Conservation (phyloP, 2,329 filamentous ascomycete genomes). For the Fusarium pseudocircinatum region DNA sequence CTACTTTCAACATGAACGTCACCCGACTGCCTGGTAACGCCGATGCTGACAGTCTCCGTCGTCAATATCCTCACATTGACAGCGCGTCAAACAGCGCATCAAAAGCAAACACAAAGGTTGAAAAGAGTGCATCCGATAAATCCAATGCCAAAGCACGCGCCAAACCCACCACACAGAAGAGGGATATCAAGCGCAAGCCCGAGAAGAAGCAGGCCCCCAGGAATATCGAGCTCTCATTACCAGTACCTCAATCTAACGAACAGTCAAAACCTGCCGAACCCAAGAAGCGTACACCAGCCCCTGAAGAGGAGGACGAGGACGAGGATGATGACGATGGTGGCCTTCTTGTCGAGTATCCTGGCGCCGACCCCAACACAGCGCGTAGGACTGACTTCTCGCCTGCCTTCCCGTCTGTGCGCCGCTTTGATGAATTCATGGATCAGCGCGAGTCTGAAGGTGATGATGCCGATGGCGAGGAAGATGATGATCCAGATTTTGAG, state of each 20-base stretch:
- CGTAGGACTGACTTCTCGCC: constrained; percentile 58
- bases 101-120: constrained; percentile 19
- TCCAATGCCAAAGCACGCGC: constrained; percentile 38
- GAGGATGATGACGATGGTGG: constrained; percentile 66
- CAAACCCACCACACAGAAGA: constrained; percentile 41
- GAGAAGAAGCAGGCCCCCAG: constrained; percentile 50
- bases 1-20: constrained; percentile 89
- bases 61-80: constrained; percentile 73
- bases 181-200: constrained; percentile 45
- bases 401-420: constrained; percentile 57
- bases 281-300: constrained; percentile 44
- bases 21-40: constrained; percentile 72
- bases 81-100: constrained; percentile 30
- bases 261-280: constrained; percentile 35
- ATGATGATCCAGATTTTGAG: constrained; percentile 59
- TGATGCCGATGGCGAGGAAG: constrained; percentile 58
- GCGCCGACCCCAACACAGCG: constrained; percentile 52
- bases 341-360: constrained; percentile 69
- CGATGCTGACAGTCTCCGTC: constrained; percentile 70
- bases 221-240: constrained; percentile 49
- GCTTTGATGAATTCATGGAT: constrained; percentile 64
- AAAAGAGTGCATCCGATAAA: constrained; percentile 33
- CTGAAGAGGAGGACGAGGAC: constrained; percentile 63
- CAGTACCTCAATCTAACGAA: constrained; percentile 43
- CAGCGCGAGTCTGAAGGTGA: constrained; percentile 58